Evolutionary conservation across 352 stramenopile species (phyloP).

Genomic region (Pelagophyceae sp.): DNA sequence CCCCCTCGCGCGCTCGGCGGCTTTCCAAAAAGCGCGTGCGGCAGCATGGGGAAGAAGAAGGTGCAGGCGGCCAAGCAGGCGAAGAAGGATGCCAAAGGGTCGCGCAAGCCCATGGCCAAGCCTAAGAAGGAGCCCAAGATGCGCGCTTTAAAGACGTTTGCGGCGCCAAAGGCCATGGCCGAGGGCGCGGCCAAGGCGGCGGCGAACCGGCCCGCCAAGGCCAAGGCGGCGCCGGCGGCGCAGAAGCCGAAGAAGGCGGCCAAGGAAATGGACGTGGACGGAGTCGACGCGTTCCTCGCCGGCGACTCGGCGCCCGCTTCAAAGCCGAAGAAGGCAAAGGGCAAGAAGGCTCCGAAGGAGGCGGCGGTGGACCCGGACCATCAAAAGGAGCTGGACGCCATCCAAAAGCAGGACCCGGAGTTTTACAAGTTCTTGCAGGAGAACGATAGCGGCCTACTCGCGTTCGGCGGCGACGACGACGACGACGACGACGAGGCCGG

Average conservation of each 20-base stretch:
- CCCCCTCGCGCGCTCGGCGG: no score
- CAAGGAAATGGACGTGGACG: not conserved
- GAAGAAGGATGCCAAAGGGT: no score
- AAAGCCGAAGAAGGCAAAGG: not conserved
- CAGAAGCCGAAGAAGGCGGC: not conserved
- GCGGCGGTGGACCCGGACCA: conserved; percentile 23
- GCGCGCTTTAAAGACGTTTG: no score
- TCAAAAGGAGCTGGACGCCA: conserved; percentile 28
- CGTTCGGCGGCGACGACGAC: conserved; percentile 22
- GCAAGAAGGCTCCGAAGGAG: conserved; percentile 18
- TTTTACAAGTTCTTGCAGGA: conserved; percentile 39
- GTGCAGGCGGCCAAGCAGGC: no score
- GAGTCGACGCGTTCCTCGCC: conserved; percentile 14
- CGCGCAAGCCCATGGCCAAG: no score
- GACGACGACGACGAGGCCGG: conserved; percentile 4
- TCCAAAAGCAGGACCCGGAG: conserved; percentile 37
- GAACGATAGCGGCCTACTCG: conserved; percentile 28
- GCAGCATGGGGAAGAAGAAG: no score
- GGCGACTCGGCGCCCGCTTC: not conserved
- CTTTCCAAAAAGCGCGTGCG: no score
- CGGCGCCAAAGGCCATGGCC: no score
- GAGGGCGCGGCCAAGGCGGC: no score
- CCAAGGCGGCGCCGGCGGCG: not conserved
- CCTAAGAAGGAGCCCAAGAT: no score
- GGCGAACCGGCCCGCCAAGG: not conserved